Evolutionary conservation across 2,329 filamentous ascomycete genomes (phyloP).

Genomic region (Arthrobotrys sinensis): DNA sequence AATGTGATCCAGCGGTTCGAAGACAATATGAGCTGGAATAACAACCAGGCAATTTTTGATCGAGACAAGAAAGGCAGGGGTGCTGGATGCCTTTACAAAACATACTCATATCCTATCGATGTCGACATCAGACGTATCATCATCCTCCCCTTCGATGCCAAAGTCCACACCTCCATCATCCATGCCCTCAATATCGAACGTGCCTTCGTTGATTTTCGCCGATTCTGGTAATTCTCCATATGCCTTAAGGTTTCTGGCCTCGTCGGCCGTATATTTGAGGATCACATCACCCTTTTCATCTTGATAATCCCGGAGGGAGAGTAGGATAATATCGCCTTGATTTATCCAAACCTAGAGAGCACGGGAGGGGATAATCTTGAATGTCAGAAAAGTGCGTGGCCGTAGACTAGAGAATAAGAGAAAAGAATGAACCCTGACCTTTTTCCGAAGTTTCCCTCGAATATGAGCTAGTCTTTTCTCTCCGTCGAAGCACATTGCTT

Average conservation of each 20-base stretch:
- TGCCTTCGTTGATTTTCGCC: constrained; percentile 99
- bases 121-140: constrained; percentile 84
- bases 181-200: constrained; percentile 83
- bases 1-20: not conserved
- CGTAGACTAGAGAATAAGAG: not conserved
- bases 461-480: constrained; percentile 87
- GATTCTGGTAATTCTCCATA: constrained; percentile 97
- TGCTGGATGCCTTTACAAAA: not conserved
- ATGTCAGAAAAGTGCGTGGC: constrained; percentile 5
- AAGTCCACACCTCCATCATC: constrained; percentile 99
- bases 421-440: constrained; percentile 69
- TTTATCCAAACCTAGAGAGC: constrained; percentile 86
- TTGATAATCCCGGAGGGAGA: constrained; percentile 91
- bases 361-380: not conserved
- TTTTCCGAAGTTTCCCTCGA: constrained; percentile 98
- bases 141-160: constrained; percentile 87
- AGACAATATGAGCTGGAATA: not conserved
- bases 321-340: constrained; percentile 93
- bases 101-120: constrained; percentile 57
- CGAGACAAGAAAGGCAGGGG: not conserved
- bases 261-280: constrained; percentile 95
- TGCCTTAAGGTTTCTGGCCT: constrained; percentile 93
- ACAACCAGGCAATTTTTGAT: not conserved
- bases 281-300: constrained; percentile 94
- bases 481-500: constrained; percentile 96